Conservation (phyloP, 352 stramenopile genomes). For the Aphanomyces astaci region DNA sequence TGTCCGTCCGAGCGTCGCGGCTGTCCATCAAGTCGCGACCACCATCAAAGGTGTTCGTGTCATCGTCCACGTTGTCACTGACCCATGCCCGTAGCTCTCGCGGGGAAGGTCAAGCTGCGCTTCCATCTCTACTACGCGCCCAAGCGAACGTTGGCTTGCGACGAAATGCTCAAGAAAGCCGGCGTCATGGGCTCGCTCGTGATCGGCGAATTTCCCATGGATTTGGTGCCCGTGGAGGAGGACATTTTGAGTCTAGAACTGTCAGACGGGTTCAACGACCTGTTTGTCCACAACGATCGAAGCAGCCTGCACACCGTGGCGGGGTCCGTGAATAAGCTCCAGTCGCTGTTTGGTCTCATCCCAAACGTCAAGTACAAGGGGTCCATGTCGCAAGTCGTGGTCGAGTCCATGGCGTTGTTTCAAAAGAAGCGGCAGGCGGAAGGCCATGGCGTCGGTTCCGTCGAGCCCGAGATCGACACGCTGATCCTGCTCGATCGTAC, state of each 20-base stretch:
- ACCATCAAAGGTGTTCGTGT: conserved; percentile 28
- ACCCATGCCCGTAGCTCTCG: background rate
- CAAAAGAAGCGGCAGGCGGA: conserved; percentile 86
- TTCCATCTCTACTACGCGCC: conserved; percentile 88
- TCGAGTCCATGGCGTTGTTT: conserved; percentile 88
- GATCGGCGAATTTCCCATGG: conserved; percentile 87
- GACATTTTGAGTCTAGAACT: conserved; percentile 93
- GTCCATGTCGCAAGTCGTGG: conserved; percentile 83
- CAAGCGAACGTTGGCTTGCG: conserved; percentile 83
- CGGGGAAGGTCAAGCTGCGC: conserved; percentile 45
- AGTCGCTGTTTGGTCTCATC: conserved; percentile 89
- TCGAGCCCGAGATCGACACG: conserved; percentile 88
- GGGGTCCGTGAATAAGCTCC: conserved; percentile 87
- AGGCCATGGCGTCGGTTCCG: conserved; percentile 60
- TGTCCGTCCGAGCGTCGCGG: conserved; percentile 60
- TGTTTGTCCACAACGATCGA: conserved; percentile 86
- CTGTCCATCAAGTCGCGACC: conserved; percentile 73
- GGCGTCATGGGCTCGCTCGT: conserved; percentile 78
- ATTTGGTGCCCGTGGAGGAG: conserved; percentile 93
- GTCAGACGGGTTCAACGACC: conserved; percentile 73
- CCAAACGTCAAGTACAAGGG: conserved; percentile 93
- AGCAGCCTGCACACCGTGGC: conserved; percentile 81
- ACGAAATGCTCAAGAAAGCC: conserved; percentile 88
- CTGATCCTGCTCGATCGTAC: conserved; percentile 92
- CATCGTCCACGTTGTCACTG: conserved; percentile 55